These are phyloP conservation scores for Smittium mucronatum DNA, from an alignment of 371 early-diverging fungal genomes.

Conservation along the genomic window DNA sequence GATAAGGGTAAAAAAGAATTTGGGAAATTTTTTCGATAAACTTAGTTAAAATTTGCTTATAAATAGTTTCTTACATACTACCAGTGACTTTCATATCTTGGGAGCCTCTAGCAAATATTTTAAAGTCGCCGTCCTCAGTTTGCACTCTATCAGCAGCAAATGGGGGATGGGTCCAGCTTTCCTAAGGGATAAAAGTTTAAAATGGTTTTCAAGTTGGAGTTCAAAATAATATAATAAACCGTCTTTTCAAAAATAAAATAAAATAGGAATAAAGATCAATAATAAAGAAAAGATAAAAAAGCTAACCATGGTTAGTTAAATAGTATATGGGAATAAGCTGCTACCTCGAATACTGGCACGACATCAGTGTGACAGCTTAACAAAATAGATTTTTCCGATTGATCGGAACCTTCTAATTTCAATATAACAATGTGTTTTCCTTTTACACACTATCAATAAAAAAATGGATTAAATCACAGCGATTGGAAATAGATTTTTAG, in stretches of 20 bases:
- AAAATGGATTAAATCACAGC: neutral
- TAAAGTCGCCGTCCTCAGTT: conserved; percentile 35
- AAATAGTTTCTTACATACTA: neutral
- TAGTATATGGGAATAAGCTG: neutral
- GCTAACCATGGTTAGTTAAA: neutral
- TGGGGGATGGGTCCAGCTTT: conserved; percentile 56
- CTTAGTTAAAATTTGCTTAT: neutral
- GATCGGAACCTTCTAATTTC: conserved; percentile 44
- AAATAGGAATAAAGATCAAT: neutral
- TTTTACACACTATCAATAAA: conserved; percentile 22
- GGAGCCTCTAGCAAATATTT: conserved; percentile 63
- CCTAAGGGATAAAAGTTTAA: neutral
- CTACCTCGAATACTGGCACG: conserved; percentile 52
- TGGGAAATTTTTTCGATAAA: neutral
- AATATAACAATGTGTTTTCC: conserved; percentile 59
- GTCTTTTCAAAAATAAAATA: neutral
- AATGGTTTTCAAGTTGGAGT: neutral
- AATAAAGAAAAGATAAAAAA: neutral
- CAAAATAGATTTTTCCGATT: conserved; percentile 40
- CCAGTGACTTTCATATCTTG: conserved; percentile 85
- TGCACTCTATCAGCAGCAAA: conserved; percentile 50
- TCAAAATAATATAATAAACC: neutral
- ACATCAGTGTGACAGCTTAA: conserved; percentile 77
- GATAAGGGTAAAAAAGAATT: neutral
- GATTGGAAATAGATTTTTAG: too few relatives aligned